Percentiles rank a stretch among this genome's conserved stretches.
phyloP scores from a whole-genome alignment of 1,284 basidiomycete species.

The Heliocybe sulcata region DNA sequence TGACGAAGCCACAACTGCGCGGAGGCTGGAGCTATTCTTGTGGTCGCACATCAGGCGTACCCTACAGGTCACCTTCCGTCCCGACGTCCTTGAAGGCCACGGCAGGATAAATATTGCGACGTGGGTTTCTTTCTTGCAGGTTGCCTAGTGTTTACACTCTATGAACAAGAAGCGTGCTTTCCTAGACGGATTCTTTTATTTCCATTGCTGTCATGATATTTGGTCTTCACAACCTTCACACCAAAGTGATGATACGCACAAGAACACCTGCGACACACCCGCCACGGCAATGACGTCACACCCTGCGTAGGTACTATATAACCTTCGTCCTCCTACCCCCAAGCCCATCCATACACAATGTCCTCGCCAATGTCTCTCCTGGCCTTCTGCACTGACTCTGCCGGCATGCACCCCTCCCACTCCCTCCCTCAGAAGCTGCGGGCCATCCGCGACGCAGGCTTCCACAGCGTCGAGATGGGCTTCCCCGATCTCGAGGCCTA shows the following conservation, averaged over 20 bases:
- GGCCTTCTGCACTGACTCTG: conserved; percentile 23
- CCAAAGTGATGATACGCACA: no score
- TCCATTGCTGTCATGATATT: no score
- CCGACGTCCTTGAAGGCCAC: background rate
- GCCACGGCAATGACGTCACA: no score
- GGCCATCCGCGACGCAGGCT: conserved; percentile 22
- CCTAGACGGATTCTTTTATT: no score
- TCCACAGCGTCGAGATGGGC: conserved; percentile 19
- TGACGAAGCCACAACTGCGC: background rate
- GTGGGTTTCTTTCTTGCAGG: background rate
- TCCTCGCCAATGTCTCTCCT: no score
- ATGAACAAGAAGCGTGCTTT: no score
- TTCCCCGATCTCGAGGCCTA: conserved; percentile 24
- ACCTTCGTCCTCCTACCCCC: no score
- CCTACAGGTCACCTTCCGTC: background rate
- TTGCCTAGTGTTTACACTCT: no score
- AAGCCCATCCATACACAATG: no score
- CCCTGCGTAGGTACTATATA: no score
- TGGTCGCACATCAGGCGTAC: background rate
- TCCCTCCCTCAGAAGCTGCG: conserved; percentile 21
- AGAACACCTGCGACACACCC: no score
- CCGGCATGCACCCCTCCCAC: conserved; percentile 24
- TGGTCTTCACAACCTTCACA: no score
- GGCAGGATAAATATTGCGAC: background rate
- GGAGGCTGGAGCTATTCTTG: background rate